A percentile compares a stretch with the other conserved stretches of the same genome.
Conservation (phyloP, 2,329 filamentous ascomycete species). For the Tolypocladium tundrense region DNA sequence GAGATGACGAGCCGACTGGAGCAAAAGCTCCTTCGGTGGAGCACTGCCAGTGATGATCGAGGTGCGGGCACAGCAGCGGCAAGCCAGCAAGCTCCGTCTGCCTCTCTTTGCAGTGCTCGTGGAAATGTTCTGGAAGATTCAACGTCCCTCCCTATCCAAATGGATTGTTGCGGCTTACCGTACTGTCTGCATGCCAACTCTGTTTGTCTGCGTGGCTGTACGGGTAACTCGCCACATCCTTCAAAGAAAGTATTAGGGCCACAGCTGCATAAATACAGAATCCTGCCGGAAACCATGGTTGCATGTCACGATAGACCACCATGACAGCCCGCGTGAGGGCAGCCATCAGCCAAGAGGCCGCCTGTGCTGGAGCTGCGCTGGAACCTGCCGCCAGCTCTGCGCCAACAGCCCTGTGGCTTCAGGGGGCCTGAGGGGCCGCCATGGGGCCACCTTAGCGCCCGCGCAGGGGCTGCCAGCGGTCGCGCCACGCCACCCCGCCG, state of each 20-base stretch:
- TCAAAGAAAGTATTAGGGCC: background rate
- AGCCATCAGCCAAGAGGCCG: too few relatives aligned
- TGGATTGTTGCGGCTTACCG: too few relatives aligned
- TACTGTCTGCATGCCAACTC: too few relatives aligned
- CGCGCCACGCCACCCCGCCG: background rate
- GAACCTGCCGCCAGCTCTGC: too few relatives aligned
- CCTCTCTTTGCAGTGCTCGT: background rate
- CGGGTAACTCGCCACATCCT: too few relatives aligned
- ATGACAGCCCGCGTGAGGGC: too few relatives aligned
- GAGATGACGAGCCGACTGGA: background rate
- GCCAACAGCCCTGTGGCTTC: background rate
- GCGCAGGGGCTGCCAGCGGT: background rate
- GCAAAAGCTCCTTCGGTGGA: background rate
- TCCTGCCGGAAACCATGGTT: background rate
- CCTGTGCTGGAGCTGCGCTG: too few relatives aligned
- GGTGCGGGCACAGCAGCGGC: background rate
- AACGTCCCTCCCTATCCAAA: too few relatives aligned
- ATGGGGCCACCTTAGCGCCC: background rate
- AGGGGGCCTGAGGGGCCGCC: background rate
- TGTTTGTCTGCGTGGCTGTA: too few relatives aligned
- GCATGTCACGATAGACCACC: background rate
- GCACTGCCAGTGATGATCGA: background rate
- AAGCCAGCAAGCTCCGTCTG: background rate
- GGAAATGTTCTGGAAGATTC: background rate
- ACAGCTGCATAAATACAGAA: background rate